Base-by-base conservation (phyloP, 1,284 basidiomycete species). In the Tylopilus sp. region DNA sequence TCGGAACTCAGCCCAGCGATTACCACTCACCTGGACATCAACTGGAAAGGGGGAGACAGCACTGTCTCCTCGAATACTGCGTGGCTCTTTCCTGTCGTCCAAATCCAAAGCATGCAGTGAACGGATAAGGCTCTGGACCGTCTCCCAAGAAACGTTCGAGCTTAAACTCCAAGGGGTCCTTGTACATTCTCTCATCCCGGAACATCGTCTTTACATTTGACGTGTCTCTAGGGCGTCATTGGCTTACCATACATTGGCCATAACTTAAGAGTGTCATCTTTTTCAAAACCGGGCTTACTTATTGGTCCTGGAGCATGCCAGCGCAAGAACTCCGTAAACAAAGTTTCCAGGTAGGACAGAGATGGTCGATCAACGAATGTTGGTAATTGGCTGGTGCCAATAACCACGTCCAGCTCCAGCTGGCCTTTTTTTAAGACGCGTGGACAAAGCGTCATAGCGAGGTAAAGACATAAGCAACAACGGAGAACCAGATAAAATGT, bases 361-460 rank as follows among this genome's bases (percentile, higher is more conserved):
- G 38, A 50, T 3, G 43, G n/a, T 10, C 60, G 56, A 42, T 69
- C 66, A 0, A 54, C 39, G 34, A 70, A 69, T 6, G 56, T 59
- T 5, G 67, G 68, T 11, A 67, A 44, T 41, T 54, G 71, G 44
- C 75, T 71, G 34, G 57, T 65, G 21, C 81, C 81, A 43, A 83
- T 65, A 7, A 84, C 73, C 3, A 66, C 54, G 59, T 83, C 81
- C 37, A 85, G 71, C 56, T 85, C 81, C 39, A 66, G 67, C 56
- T 83, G 82, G 0, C 79, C 83, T 53, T 73, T 78, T 73, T 46
- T 53, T 44, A 63, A 49, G 14, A 57, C 55, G 14, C 40, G 39
- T 17, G 61, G 60, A 46, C 59, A 41, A 44, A 61, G 43, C 42
- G 57, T 52, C 64, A 66, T 66, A 4, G 60, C 58, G 14, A 63